Evolutionary conservation across 2,329 filamentous ascomycete species (phyloP).

Genomic region (Drechmeria coniospora): DNA sequence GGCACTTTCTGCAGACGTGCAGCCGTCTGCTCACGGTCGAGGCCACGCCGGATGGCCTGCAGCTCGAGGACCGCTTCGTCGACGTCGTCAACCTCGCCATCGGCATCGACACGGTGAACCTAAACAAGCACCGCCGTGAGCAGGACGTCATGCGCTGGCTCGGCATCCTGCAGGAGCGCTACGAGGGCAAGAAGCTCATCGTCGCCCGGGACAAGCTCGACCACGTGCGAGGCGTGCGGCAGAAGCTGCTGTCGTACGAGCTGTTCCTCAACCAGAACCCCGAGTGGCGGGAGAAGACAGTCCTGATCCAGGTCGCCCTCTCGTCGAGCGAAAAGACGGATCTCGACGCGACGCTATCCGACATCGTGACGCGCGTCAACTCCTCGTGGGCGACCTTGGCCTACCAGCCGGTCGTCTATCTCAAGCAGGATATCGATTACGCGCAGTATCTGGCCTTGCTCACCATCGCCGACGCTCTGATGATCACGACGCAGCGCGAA

Average conservation of each 20-base stretch:
- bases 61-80: slow-evolving; percentile 85
- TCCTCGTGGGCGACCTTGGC: slow-evolving; percentile 79
- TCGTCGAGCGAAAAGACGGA: slow-evolving; percentile 81
- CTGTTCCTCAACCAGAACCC: slow-evolving; percentile 89
- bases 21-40: slow-evolving; percentile 83
- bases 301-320: slow-evolving; percentile 85
- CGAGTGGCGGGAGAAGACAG: slow-evolving; percentile 73
- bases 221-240: slow-evolving; percentile 77
- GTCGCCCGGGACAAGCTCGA: slow-evolving; percentile 92
- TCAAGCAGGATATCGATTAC: slow-evolving; percentile 90
- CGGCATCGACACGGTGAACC: slow-evolving; percentile 71
- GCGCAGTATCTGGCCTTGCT: slow-evolving; percentile 84
- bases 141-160: slow-evolving; percentile 67
- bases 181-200: slow-evolving; percentile 77
- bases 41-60: slow-evolving; percentile 72
- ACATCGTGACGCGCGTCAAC: slow-evolving; percentile 91
- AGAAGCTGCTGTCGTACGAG: slow-evolving; percentile 86
- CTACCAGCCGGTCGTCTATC: slow-evolving; percentile 82
- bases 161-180: slow-evolving; percentile 63
- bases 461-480: slow-evolving; percentile 76
- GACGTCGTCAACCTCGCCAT: slow-evolving; percentile 77
- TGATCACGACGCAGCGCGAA: slow-evolving; percentile 90
- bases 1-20: slow-evolving; percentile 92
- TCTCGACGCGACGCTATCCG: slow-evolving; percentile 73
- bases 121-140: slow-evolving; percentile 55